These are phyloP conservation scores for Aspergillus asperescens DNA, from an alignment of 495 filamentous ascomycete genomes.

Conservation along the genomic window DNA sequence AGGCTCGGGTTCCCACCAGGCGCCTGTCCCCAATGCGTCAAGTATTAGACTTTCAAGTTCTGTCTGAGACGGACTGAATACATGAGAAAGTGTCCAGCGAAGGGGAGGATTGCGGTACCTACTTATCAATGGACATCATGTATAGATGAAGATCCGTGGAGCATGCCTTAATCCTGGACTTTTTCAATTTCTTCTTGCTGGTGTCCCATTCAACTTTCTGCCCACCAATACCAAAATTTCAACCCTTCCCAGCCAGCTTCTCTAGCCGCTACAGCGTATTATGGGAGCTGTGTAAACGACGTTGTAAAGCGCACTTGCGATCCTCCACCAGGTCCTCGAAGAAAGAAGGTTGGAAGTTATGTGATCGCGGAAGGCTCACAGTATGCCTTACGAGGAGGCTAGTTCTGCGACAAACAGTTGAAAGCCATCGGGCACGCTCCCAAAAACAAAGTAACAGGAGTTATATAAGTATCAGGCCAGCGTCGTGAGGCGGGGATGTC, in stretches of 20 bases:
- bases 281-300: conserved; percentile 26
- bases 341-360: conserved; percentile 25
- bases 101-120: conserved; percentile 8
- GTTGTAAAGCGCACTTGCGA: conserved; percentile 26
- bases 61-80: conserved; percentile 24
- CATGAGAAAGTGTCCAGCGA: background rate
- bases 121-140: conserved; percentile 36
- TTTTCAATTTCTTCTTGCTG: conserved; percentile 32
- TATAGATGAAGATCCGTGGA: conserved; percentile 34
- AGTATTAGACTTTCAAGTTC: conserved; percentile 26
- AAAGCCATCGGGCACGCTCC: conserved; percentile 35
- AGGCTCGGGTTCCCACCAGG: background rate
- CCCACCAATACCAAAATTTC: conserved; percentile 27
- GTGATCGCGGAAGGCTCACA: conserved; percentile 28
- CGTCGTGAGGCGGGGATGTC: conserved; percentile 31
- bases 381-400: conserved; percentile 27
- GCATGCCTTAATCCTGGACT: conserved; percentile 34
- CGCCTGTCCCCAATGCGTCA: conserved; percentile 25
- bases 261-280: conserved; percentile 26
- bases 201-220: conserved; percentile 33
- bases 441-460: conserved; percentile 28
- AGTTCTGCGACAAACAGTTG: conserved; percentile 33
- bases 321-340: conserved; percentile 25
- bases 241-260: conserved; percentile 26
- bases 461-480: conserved; percentile 36